phyloP scores from a whole-genome alignment of 176 grass and related monocot genomes.

The Cymbopogon citratus region DNA sequence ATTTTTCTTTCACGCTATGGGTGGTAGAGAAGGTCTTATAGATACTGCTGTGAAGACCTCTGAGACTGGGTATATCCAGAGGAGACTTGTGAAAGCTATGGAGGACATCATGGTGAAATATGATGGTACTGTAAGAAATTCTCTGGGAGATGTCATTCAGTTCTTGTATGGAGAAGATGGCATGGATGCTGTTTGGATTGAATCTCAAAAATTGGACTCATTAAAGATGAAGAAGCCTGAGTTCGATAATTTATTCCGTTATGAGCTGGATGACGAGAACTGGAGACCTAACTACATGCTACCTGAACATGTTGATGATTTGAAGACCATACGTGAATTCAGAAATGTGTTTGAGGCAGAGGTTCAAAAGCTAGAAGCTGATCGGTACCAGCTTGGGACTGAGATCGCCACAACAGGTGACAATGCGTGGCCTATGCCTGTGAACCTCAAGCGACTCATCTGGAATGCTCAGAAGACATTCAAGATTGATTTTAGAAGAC shows the following conservation, averaged over 20 bases:
- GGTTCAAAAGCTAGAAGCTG: slow-evolving; percentile 91
- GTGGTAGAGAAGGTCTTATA: slow-evolving; percentile 84
- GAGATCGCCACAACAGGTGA: slow-evolving; percentile 93
- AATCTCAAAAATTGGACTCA: slow-evolving; percentile 85
- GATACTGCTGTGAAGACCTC: slow-evolving; percentile 93
- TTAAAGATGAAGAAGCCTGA: slow-evolving; percentile 87
- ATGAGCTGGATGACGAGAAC: slow-evolving; percentile 89
- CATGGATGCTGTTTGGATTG: slow-evolving; percentile 99
- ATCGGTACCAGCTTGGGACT: slow-evolving; percentile 79
- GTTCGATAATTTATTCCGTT: slow-evolving; percentile 67
- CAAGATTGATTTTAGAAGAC: slow-evolving; percentile 87
- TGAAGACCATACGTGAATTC: slow-evolving; percentile 90
- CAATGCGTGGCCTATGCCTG: slow-evolving; percentile 83
- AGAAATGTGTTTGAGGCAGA: slow-evolving; percentile 98
- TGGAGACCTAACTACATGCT: slow-evolving; percentile 96
- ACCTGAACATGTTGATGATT: slow-evolving; percentile 92
- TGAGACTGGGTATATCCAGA: slow-evolving; percentile 93
- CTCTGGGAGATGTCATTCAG: slow-evolving; percentile 94
- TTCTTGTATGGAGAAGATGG: slow-evolving; percentile 99
- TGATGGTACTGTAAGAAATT: slow-evolving; percentile 94
- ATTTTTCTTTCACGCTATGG: slow-evolving; percentile 93
- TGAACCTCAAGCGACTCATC: slow-evolving; percentile 90
- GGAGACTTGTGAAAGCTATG: slow-evolving; percentile 97
- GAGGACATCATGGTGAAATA: slow-evolving; percentile 99
- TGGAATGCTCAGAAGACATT: slow-evolving; percentile 99